Evolutionary conservation across 805 yeast species (phyloP).

Genomic region (Blastobotrys chiropterorum): DNA sequence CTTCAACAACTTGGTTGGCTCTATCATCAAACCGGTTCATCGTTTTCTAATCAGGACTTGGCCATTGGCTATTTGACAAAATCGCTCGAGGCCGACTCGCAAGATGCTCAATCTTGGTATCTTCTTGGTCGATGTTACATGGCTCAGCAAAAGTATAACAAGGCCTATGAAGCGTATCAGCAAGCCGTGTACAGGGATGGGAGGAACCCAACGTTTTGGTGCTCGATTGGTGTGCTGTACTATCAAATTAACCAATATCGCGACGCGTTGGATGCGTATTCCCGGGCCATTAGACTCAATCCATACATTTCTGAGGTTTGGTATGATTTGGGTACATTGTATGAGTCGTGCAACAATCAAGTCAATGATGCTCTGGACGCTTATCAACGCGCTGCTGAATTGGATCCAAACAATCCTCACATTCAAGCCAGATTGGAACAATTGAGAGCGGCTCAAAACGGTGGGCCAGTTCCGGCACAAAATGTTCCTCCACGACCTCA

Average conservation of each 20-base stretch:
- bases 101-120: constrained; percentile 97
- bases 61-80: constrained; percentile 79
- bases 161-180: constrained; percentile 97
- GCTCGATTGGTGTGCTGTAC: constrained; percentile 89
- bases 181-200: constrained; percentile 97
- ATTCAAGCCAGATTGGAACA: constrained; percentile 90
- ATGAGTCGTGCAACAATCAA: constrained; percentile 96
- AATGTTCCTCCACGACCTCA: constrained; percentile 50
- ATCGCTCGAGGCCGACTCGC: constrained; percentile 80
- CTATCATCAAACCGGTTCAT: constrained; percentile 64
- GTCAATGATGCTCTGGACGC: constrained; percentile 94
- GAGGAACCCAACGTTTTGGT: constrained; percentile 97
- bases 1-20: constrained; percentile 94
- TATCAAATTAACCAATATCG: constrained; percentile 94
- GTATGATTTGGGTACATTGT: constrained; percentile 96
- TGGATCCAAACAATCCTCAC: constrained; percentile 92
- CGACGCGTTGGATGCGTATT: constrained; percentile 96
- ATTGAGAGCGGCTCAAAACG: constrained; percentile 35
- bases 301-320: constrained; percentile 97
- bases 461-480: constrained; percentile 8
- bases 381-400: constrained; percentile 89
- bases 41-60: constrained; percentile 71
- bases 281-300: constrained; percentile 90
- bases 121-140: constrained; percentile 93
- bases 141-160: constrained; percentile 91